Percentiles rank a stretch among this genome's conserved stretches.
Conservation (phyloP, 768 basidiomycete species). For the Stropharia rugosoannulata region DNA sequence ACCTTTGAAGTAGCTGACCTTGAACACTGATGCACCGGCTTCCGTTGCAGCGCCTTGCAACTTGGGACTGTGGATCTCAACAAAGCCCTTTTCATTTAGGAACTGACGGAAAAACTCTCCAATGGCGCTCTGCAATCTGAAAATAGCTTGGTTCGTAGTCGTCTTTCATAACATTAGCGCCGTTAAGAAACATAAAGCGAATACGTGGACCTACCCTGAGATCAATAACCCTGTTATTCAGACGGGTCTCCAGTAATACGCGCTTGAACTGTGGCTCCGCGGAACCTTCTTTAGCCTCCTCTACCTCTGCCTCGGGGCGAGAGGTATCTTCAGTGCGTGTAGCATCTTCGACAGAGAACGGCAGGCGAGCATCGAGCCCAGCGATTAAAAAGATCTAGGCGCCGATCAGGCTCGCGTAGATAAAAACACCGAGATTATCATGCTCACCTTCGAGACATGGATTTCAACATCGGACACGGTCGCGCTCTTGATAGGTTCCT, state of each 20-base stretch:
- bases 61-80: constrained; percentile 97
- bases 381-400: constrained; percentile 78
- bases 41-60: constrained; percentile 97
- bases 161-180: constrained; percentile 50
- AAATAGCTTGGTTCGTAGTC: constrained; percentile 93
- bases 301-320: constrained; percentile 71
- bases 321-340: constrained; percentile 68
- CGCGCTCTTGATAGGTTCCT: constrained; percentile 89
- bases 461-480: constrained; percentile 87
- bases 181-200: not conserved
- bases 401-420: constrained; percentile 2
- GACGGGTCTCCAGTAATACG: constrained; percentile 89
- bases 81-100: constrained; percentile 73
- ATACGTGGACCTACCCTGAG: constrained; percentile 63
- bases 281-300: constrained; percentile 39
- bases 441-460: constrained; percentile 71
- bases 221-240: constrained; percentile 93
- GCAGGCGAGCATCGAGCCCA: constrained; percentile 75
- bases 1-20: constrained; percentile 98
- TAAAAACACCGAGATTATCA: not conserved
- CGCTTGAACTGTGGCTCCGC: constrained; percentile 65
- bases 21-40: constrained; percentile 95
- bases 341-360: constrained; percentile 94
- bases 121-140: constrained; percentile 88
- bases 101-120: constrained; percentile 85